These are phyloP conservation scores for Ogataea dorogensis DNA, from an alignment of 805 yeast species.

Conservation along the genomic window DNA sequence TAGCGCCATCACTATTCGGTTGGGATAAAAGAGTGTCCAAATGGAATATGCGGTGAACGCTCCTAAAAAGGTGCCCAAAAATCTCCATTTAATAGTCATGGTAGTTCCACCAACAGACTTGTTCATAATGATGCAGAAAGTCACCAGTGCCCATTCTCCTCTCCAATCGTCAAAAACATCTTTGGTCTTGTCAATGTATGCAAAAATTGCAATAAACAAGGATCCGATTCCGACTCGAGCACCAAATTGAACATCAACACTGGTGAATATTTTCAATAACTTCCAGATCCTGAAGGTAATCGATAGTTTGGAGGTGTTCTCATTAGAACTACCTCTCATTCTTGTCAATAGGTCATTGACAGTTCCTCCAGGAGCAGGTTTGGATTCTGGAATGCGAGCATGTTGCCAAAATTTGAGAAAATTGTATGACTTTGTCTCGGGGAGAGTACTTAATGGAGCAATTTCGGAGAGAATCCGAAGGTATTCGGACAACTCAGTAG, in stretches of 20 bases:
- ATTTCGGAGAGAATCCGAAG: conserved; percentile 41
- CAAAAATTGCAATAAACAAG: conserved; percentile 60
- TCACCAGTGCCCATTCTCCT: conserved; percentile 83
- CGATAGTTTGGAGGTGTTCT: conserved; percentile 9
- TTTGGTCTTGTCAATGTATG: conserved; percentile 58
- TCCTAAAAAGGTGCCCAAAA: conserved; percentile 74
- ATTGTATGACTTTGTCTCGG: conserved; percentile 38
- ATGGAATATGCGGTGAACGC: conserved; percentile 57
- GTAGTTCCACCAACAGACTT: conserved; percentile 83
- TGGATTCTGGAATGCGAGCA: background rate
- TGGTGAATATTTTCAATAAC: conserved; percentile 48
- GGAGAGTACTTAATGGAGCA: conserved; percentile 1
- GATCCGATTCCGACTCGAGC: conserved; percentile 79
- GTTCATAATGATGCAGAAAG: conserved; percentile 80
- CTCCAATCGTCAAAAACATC: conserved; percentile 61
- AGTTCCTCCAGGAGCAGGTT: conserved; percentile 15
- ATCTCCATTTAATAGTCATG: conserved; percentile 70
- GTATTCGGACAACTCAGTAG: conserved; percentile 53
- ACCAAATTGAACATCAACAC: conserved; percentile 75
- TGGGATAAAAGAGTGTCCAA: conserved; percentile 60
- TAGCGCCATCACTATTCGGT: conserved; percentile 49
- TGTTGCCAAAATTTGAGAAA: conserved; percentile 56
- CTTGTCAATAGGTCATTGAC: conserved; percentile 37
- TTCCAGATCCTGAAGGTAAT: conserved; percentile 46
- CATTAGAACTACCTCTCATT: conserved; percentile 10